Base-by-base conservation (phyloP, 495 filamentous ascomycete species). In the Lophiostoma macrostomum region DNA sequence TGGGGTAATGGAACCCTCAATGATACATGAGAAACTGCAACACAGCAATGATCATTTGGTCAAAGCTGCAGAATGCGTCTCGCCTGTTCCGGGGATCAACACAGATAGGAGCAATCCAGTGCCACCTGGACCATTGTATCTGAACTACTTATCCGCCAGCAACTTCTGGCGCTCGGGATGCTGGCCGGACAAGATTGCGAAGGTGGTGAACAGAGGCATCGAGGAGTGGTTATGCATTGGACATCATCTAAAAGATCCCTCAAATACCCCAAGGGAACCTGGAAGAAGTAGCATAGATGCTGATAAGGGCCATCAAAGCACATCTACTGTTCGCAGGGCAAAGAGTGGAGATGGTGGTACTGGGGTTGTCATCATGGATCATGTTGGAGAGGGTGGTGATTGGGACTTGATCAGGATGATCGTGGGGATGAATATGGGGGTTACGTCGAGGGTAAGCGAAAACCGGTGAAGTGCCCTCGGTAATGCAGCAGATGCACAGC, bases 141-240 rank as follows among this genome's bases (percentile, higher is more conserved):
- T 98, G 65, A 98, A 97, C 68, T 98, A 96, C 65, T 65, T 96
- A 49, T 88, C 78, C 38, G 93, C 82, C 1, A 88, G 84, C 65
- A 96, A 94, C 71, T 96, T 98, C 74, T 98, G 90, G 82, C 91
- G 85, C 59, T 71, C 83, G 0, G 80, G 82, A 45, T 95, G 87
- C 63, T 98, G 93, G 93, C 93, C 93, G 7, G 91, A 96, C 66
- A 86, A 79, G 71, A 85, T 97, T 63, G 91, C 91, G n/a, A 82
- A 80, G 25, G 91, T 88, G 74, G 74, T 95, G 18, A 98, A 98
- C 71, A 88, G 93, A n/a, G 85, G 82, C n/a, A 77, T 88, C 23
- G 77, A 88, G 32, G 82, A 89, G 42, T 88, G 85, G 70, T 68
- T 96, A 35, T 93, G 88, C 58, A 69, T 79, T 62, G 77, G 74